These are phyloP conservation scores for Blastocystis sp. DNA, from an alignment of 352 stramenopile species.

Conservation along the genomic window DNA sequence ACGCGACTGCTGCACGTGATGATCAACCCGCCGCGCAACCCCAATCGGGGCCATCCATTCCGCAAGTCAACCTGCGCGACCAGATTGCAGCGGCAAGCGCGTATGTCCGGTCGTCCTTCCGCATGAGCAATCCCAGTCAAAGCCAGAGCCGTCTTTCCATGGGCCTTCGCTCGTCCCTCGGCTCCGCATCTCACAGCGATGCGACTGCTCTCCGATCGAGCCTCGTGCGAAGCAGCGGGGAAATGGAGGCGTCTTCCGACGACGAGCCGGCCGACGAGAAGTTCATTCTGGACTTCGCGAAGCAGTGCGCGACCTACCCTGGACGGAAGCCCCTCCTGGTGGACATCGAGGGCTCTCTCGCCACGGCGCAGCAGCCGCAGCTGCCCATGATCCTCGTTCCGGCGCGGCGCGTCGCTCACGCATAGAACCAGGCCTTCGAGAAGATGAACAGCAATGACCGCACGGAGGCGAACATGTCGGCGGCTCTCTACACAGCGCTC, in stretches of 20 bases:
- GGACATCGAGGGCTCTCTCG: slow-evolving; percentile 31
- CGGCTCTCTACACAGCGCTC: slow-evolving; percentile 31
- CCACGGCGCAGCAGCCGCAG: not conserved
- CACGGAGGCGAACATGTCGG: slow-evolving; percentile 11
- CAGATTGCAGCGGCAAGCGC: slow-evolving; percentile 30
- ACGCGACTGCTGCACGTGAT: not conserved
- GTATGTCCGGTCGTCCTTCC: not conserved
- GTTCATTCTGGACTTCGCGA: slow-evolving; percentile 55
- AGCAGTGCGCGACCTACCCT: slow-evolving; percentile 31
- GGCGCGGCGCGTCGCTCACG: not conserved
- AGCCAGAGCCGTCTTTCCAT: not conserved
- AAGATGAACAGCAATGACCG: slow-evolving; percentile 63
- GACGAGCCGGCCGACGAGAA: slow-evolving; percentile 1
- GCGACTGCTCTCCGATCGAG: not conserved
- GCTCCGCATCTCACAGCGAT: not conserved
- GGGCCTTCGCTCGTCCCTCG: not conserved
- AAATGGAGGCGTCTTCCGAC: not conserved
- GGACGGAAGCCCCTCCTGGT: slow-evolving; percentile 37
- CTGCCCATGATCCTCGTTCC: slow-evolving; percentile 51
- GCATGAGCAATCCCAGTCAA: not conserved
- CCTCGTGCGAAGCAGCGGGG: not conserved
- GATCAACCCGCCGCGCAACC: not conserved
- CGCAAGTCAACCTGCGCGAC: slow-evolving; percentile 17
- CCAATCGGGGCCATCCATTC: not conserved
- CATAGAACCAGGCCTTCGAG: slow-evolving; percentile 60